phyloP scores from a whole-genome alignment of 2,329 filamentous ascomycete species.

The Pseudonectria foliicola region DNA sequence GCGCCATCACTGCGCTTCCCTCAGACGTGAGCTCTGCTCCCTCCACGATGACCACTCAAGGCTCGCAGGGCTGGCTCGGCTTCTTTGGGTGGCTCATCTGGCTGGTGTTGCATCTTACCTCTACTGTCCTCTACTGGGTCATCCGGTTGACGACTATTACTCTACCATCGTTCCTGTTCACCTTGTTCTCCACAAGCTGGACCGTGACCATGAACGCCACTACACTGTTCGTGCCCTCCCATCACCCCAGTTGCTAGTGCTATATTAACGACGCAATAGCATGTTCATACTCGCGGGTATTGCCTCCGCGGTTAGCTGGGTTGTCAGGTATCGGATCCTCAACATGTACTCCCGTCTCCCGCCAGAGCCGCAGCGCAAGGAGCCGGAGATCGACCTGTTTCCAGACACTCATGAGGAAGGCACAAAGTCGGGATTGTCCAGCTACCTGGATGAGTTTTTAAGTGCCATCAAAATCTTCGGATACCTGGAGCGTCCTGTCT shows the following conservation, averaged over 20 bases:
- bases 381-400: constrained; percentile 91
- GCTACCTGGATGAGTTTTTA: constrained; percentile 94
- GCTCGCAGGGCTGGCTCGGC: constrained; percentile 49
- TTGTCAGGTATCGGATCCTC: constrained; percentile 89
- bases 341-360: constrained; percentile 96
- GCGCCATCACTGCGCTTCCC: constrained; percentile 27
- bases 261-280: constrained; percentile 31
- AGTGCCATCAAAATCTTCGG: constrained; percentile 99
- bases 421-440: constrained; percentile 84
- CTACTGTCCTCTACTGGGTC: constrained; percentile 64
- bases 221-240: constrained; percentile 59
- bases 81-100: constrained; percentile 49
- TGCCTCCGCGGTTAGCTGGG: constrained; percentile 83
- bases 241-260: constrained; percentile 1
- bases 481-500: constrained; percentile 91
- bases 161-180: constrained; percentile 82
- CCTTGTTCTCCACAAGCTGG: constrained; percentile 81
- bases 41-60: constrained; percentile 29
- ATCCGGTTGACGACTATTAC: constrained; percentile 84
- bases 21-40: constrained; percentile 31
- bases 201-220: constrained; percentile 99
- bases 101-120: constrained; percentile 46
- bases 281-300: constrained; percentile 71
- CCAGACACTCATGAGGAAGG: constrained; percentile 87
- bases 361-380: constrained; percentile 90